Base-by-base conservation (phyloP, 257 asterid genomes). In the Schizonepeta tenuifolia region DNA sequence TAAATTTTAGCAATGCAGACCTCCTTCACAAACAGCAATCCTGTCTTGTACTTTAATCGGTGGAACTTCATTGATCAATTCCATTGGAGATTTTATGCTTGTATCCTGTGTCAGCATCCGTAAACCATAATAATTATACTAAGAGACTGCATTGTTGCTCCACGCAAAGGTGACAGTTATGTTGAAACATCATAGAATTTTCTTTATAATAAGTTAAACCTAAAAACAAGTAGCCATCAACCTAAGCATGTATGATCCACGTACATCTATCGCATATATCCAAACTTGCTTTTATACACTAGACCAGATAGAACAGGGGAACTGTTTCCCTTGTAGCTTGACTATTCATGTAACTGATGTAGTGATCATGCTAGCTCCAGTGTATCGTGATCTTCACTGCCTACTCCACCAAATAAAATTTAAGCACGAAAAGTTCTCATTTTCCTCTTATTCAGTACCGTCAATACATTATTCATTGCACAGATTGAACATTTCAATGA, bases 41-140 rank as follows among this genome's bases (percentile, higher is more conserved):
- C 96, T 80, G 80, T 87, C 90, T 65, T 84, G 88, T 46, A 95
- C 96, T 89, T 82, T 92, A 84, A 91, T 89, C 7, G 99, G 98
- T 74, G 93, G 95, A 77, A 92, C 99, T 86, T 95, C 99, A 76
- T 88, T 90, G 87, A 95, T 95, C 90, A 95, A 76, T 75, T 95
- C 94, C 97, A 92, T 91, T 10, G 98, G 98, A 68, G 99, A 95
- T 75, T 88, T 90, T 70, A 82, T 87, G 77, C 89, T 87, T 28
- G 85, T 74, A 77, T 92, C 97, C 97, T 92, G 73, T 5, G 53
- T 49, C 55, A 74, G n/a, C 9, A 36, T n/a, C 10, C 58, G 18
- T 17, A 54, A 67, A 21, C 38, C 54, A 36, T 51, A 9, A 36
- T 51, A 6, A 43, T 68, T 56, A 71, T 69, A 28, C 61, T 62